Evolutionary conservation across 148 eudicot species (phyloP).

Genomic region (Bassia scoparia): DNA sequence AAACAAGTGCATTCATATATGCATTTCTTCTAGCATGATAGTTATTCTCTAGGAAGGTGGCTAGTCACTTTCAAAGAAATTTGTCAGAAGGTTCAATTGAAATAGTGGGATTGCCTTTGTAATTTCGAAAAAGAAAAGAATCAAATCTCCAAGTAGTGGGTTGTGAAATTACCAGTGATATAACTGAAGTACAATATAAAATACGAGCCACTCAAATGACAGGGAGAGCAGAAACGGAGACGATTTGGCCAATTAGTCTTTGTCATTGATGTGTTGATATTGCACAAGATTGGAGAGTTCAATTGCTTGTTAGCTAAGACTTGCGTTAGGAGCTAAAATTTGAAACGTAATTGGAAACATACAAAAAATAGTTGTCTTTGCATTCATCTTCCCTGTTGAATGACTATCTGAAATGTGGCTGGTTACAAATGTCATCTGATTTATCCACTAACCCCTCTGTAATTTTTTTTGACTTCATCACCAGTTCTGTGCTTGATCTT

Average conservation of each 20-base stretch:
- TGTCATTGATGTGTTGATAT: not conserved
- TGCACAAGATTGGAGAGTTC: no score
- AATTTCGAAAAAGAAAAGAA: not conserved
- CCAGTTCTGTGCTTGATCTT: conserved; percentile 92
- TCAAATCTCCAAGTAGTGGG: not conserved
- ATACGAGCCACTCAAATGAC: not conserved
- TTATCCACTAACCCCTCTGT: not conserved
- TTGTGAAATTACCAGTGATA: not conserved
- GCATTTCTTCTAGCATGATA: no score
- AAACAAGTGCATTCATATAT: no score
- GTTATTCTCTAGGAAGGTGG: no score
- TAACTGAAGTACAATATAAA: not conserved
- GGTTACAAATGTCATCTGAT: not conserved
- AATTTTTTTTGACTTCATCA: conserved; percentile 62
- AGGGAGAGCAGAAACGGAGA: not conserved
- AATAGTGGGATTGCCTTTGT: not conserved
- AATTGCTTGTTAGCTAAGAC: conserved; percentile 4
- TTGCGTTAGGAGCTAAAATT: not conserved
- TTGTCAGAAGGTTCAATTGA: not conserved
- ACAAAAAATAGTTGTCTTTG: not conserved
- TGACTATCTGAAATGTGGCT: not conserved
- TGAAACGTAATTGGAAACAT: not conserved
- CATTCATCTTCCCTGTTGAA: not conserved
- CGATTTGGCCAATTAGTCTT: not conserved
- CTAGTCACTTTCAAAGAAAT: not conserved